These are phyloP conservation scores for Aureobasidium sp. DNA, from an alignment of 2,329 filamentous ascomycete species.

Conservation along the genomic window DNA sequence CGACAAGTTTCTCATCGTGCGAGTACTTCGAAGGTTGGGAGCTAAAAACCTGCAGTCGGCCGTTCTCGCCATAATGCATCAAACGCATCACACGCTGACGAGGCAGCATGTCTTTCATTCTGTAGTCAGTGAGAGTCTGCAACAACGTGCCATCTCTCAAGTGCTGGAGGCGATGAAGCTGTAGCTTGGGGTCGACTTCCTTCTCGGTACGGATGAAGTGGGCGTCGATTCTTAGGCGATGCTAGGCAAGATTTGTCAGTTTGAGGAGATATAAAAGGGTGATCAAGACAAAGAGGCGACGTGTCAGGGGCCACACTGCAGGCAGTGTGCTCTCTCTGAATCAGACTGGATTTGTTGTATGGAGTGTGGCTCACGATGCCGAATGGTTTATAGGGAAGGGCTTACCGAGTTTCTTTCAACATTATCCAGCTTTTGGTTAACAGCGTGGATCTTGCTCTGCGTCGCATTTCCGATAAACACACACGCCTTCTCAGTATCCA, in stretches of 20 bases:
- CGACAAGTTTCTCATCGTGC: not conserved
- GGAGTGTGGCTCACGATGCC: too few species aligned
- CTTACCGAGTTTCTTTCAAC: conserved; percentile 14
- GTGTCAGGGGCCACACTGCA: not conserved
- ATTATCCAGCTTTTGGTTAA: conserved; percentile 9
- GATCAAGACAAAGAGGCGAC: not conserved
- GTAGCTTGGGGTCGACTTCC: not conserved
- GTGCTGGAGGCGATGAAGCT: not conserved
- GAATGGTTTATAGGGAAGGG: not conserved
- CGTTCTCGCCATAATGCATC: not conserved
- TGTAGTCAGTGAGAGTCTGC: not conserved
- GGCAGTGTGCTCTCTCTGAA: too few species aligned
- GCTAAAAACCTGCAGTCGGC: not conserved
- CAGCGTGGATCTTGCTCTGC: not conserved
- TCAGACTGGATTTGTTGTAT: too few species aligned
- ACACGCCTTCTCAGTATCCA: not conserved
- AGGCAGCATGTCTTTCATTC: not conserved
- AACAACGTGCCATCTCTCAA: not conserved
- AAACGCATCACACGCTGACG: not conserved
- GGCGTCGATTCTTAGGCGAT: not conserved
- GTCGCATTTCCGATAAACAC: not conserved
- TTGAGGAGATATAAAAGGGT: too few species aligned
- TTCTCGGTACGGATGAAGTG: conserved; percentile 13
- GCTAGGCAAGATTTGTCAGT: not conserved
- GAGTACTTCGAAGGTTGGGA: not conserved